Base-by-base conservation (phyloP, 129 eudicot species). In the Lactuca saligna region DNA sequence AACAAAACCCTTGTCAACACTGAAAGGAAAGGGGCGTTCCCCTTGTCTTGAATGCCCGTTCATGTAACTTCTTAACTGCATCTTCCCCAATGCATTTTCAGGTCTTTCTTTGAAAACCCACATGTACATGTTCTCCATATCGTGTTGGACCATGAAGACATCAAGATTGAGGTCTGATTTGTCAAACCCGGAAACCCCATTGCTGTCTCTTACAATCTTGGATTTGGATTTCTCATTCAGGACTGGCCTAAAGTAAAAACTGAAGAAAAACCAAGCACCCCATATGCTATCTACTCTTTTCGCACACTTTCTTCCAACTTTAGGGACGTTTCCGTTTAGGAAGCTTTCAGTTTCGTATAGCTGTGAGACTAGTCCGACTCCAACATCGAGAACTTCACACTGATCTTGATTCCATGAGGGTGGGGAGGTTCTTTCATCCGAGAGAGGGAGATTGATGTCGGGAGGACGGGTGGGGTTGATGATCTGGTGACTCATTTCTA, bases 81-180 rank as follows among this genome's bases (percentile, higher is more conserved):
- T 90, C 72, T 90, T 90, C 8, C 97, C 97, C 59, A 90, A 61
- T 3, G 97, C 95, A 46, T 90, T 87, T 75, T 87, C 95, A 13
- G 97, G 97, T 51, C 85, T 76, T 51, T 90, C 97, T 71, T 90
- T 90, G 46, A 90, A 90, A 31, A 87, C 95, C 97, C 97, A 90
- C 97, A 90, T 90, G 69, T 90, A 90, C 97, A 90, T 87, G 48
- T 90, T 90, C 80, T 90, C 97, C 97, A 90, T 90, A 69, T 90
- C 97, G 48, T 90, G 97, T 51, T 90, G 97, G 57, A 90, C 97
- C 97, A 90, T 78, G 82, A 90, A 90, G 50, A 78, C 87, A 60
- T 90, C 97, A 54, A 90, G 91, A 61, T 86, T 84, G 12, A 90
- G 86, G 48, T 90, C 97, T 4, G 91, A 80, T 42, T 90, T 90